Evolutionary conservation across 2,329 filamentous ascomycete genomes (phyloP).

Genomic region (Macroventuria anomochaeta): DNA sequence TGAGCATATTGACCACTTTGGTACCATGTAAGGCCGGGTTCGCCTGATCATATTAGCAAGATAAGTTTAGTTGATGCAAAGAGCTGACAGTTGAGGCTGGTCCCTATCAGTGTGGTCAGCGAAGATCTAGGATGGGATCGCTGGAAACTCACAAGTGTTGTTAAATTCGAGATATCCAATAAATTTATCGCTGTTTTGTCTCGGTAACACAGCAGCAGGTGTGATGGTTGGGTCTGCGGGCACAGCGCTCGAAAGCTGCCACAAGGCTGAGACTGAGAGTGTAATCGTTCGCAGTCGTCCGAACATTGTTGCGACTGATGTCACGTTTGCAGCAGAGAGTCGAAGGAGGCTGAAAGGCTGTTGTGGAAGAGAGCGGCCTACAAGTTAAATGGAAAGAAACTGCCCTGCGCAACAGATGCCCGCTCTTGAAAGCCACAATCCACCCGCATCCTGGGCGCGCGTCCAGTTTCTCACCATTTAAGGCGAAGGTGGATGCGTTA

Average conservation of each 20-base stretch:
- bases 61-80: too few species aligned
- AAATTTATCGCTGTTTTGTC: slow-evolving; percentile 34
- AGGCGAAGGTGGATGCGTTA: slow-evolving; percentile 4
- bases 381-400: slow-evolving; percentile 9
- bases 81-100: slow-evolving; percentile 24
- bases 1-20: slow-evolving; percentile 38
- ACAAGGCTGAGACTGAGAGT: slow-evolving; percentile 22
- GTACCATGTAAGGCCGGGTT: slow-evolving; percentile 37
- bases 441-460: slow-evolving; percentile 3
- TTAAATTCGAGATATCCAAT: slow-evolving; percentile 34
- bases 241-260: slow-evolving; percentile 22
- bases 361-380: neutral
- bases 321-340: neutral
- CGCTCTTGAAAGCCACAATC: slow-evolving; percentile 19
- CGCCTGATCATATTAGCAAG: slow-evolving; percentile 2
- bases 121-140: neutral
- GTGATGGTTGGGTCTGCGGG: slow-evolving; percentile 42
- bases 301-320: slow-evolving; percentile 20
- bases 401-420: slow-evolving; percentile 2
- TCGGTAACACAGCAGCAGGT: slow-evolving; percentile 33
- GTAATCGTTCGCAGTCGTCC: slow-evolving; percentile 19
- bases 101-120: slow-evolving; percentile 26
- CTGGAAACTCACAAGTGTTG: slow-evolving; percentile 29
- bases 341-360: neutral
- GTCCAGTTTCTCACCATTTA: slow-evolving; percentile 16